Conservation (phyloP, 2,329 filamentous ascomycete species). For the Gaeumannomyces tritici region DNA sequence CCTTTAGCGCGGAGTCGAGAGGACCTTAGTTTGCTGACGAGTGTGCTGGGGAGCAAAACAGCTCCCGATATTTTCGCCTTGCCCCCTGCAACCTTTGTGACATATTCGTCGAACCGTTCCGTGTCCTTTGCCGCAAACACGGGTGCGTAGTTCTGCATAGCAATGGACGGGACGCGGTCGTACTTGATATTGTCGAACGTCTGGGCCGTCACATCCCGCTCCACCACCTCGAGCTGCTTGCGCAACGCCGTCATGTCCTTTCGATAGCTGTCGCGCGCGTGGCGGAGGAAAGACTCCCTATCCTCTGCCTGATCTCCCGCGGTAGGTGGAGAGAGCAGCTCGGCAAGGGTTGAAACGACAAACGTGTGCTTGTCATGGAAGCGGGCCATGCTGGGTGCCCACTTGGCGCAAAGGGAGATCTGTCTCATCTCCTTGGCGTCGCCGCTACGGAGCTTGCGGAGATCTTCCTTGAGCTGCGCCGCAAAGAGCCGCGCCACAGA, state of each 20-base stretch:
- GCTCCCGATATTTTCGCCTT: constrained; percentile 44
- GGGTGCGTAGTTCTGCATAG: constrained; percentile 42
- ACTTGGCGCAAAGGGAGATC: constrained; percentile 50
- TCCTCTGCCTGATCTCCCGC: constrained; percentile 16
- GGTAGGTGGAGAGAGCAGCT: constrained; percentile 32
- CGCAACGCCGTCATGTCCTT: constrained; percentile 41
- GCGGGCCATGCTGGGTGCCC: constrained; percentile 44
- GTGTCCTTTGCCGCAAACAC: constrained; percentile 41
- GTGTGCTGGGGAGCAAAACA: constrained; percentile 39
- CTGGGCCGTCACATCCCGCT: constrained; percentile 37
- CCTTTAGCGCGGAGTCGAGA: not conserved
- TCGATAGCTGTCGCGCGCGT: constrained; percentile 43
- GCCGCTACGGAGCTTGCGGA: constrained; percentile 24
- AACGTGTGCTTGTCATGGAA: constrained; percentile 51
- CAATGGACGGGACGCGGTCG: constrained; percentile 43
- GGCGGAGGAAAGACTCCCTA: constrained; percentile 41
- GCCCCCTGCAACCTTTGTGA: constrained; percentile 36
- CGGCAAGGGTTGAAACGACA: constrained; percentile 46
- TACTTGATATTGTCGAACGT: constrained; percentile 43
- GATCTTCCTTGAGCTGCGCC: constrained; percentile 39
- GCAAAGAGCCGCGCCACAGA: constrained; percentile 46
- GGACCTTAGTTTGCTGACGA: constrained; percentile 22
- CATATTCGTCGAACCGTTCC: constrained; percentile 38
- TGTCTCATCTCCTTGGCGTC: constrained; percentile 28
- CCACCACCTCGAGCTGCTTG: constrained; percentile 41